Evolutionary conservation across 257 asterid genomes (phyloP).

Genomic region (Nicotiana otophora): DNA sequence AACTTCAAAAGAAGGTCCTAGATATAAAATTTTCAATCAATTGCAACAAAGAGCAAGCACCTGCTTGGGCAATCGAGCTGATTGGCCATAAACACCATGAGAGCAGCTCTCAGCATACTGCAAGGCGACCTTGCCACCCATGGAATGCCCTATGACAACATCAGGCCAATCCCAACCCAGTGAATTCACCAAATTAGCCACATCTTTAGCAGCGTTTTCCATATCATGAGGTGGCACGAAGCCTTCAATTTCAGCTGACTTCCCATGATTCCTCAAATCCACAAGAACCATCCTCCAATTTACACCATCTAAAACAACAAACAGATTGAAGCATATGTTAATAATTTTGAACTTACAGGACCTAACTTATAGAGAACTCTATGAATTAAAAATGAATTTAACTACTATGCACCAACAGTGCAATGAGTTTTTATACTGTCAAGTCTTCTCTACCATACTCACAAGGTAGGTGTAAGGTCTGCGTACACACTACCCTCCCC

Average conservation of each 20-base stretch:
- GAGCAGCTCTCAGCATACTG: conserved; percentile 79
- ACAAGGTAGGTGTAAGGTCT: too few relatives aligned
- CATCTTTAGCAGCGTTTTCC: conserved; percentile 76
- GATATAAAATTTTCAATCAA: neutral
- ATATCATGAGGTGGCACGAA: conserved; percentile 64
- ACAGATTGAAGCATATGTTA: neutral
- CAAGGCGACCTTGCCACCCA: conserved; percentile 96
- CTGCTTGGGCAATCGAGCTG: conserved; percentile 64
- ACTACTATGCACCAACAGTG: too few relatives aligned
- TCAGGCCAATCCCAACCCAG: conserved; percentile 90
- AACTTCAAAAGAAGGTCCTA: neutral
- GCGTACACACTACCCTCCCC: too few relatives aligned
- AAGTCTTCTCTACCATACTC: too few relatives aligned
- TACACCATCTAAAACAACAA: conserved; percentile 17
- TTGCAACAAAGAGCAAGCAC: conserved; percentile 29
- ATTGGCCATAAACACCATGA: conserved; percentile 53
- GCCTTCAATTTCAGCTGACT: conserved; percentile 56
- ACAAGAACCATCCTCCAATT: conserved; percentile 79
- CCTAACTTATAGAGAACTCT: too few relatives aligned
- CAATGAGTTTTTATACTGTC: too few relatives aligned
- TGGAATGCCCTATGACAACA: conserved; percentile 87
- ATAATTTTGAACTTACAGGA: neutral
- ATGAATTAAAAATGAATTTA: too few relatives aligned
- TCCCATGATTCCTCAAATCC: conserved; percentile 94
- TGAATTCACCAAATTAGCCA: conserved; percentile 61